Base-by-base conservation (phyloP, 805 yeast genomes). In the Alloascoidea hylecoeti region DNA sequence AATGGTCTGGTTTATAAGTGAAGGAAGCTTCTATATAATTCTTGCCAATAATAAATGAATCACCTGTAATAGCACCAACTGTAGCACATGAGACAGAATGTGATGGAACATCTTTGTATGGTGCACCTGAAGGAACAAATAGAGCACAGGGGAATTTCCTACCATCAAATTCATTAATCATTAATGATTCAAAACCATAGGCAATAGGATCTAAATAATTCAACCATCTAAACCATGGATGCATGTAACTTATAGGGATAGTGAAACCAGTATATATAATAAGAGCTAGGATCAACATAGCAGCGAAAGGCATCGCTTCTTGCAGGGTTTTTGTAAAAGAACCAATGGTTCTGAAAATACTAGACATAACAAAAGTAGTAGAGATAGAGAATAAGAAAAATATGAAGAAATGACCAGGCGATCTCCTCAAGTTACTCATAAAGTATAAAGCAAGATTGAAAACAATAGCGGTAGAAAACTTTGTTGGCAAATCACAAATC, bases 41-140 rank as follows among this genome's bases (percentile, higher is more conserved):
- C 36, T 65, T 63, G 47, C 89, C 89, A 35, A 48, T 49, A 28
- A 79, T 79, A 37, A 44, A 44, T 15, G 47, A 44, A 15, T 51
- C 45, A 38, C 88, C 86, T 1, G 76, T 60, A 3, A 50, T 51
- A 15, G 83, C 57, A 41, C 81, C 80, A 16, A 68, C 72, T 16
- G 66, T 67, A 36, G 68, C 53, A 58, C 88, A 79, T 30, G 75
- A 62, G 42, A 56, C 50, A 42, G 64, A 52, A 5, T 42, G 51
- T 3, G 51, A 30, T 0, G 68, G 41, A 12, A 66, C 49, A 35
- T 59, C 46, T 36, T 55, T 50, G 49, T 68, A 71, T 2, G 51
- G 60, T 4, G 66, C 60, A 35, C 76, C 76, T 18, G 51, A 28
- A 3, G 78, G 78, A 23, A 69, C 54, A 42, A 50, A 56, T 1